A percentile compares a stretch with the other conserved stretches of the same genome.
These are phyloP conservation scores for Emmonsia crescens DNA, from an alignment of 2,329 filamentous ascomycete genomes.

Conservation along the genomic window DNA sequence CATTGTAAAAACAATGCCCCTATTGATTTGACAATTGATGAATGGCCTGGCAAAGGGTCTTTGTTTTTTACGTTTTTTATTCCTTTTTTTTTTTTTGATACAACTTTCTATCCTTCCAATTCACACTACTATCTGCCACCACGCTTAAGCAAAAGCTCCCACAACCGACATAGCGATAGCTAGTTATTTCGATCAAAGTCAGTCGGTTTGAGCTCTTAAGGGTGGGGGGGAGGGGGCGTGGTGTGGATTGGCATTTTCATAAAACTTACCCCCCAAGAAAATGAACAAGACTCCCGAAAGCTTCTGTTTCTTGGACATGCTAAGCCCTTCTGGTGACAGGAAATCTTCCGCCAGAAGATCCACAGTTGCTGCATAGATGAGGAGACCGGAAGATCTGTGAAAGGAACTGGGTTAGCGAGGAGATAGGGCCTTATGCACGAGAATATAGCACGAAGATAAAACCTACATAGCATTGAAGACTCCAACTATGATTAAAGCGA, in stretches of 20 bases:
- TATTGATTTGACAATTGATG: not conserved
- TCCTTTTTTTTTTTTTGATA: not conserved
- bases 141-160: slow-evolving; percentile 37
- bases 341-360: slow-evolving; percentile 57
- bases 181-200: slow-evolving; percentile 13
- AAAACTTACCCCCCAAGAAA: slow-evolving; percentile 39
- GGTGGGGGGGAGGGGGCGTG: too few species aligned
- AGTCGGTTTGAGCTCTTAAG: not conserved
- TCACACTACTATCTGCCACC: not conserved
- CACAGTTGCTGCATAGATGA: slow-evolving; percentile 53
- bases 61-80: not conserved
- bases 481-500: slow-evolving; percentile 54
- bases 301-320: slow-evolving; percentile 44
- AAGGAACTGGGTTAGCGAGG: not conserved
- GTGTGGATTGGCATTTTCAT: not conserved
- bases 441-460: not conserved
- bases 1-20: not conserved
- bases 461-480: slow-evolving; percentile 54
- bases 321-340: slow-evolving; percentile 46
- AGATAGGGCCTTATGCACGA: not conserved
- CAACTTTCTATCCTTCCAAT: not conserved
- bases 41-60: not conserved
- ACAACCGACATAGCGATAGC: slow-evolving; percentile 40
- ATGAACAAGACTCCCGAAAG: slow-evolving; percentile 44
- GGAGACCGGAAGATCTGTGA: slow-evolving; percentile 45